phyloP scores from a whole-genome alignment of 75 land plant species.

The Pinus albicaulis region DNA sequence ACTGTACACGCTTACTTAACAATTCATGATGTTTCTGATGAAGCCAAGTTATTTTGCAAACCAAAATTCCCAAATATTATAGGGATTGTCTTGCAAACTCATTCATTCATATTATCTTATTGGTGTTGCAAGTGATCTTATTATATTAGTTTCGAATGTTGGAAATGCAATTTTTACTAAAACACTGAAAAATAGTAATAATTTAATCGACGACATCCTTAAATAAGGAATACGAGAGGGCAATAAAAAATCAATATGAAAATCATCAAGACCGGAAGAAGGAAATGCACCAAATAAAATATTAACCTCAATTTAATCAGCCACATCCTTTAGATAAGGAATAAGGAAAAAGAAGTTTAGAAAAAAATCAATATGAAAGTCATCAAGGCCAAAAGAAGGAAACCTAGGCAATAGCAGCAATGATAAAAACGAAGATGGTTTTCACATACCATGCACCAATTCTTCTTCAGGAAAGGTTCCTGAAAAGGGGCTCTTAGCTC shows the following conservation, averaged over 20 bases:
- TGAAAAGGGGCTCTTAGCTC: slow-evolving; percentile 2
- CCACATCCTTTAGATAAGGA: neutral
- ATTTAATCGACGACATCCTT: neutral
- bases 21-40: too few species aligned
- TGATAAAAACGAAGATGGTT: slow-evolving; percentile 2
- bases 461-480: neutral
- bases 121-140: too few species aligned
- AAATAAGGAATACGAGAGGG: neutral
- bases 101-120: too few species aligned
- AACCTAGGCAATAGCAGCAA: neutral
- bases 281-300: too few species aligned
- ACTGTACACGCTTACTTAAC: too few species aligned
- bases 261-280: neutral
- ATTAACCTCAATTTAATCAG: neutral
- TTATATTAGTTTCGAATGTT: too few species aligned
- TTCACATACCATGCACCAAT: neutral
- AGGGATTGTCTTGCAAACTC: too few species aligned
- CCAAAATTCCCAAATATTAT: too few species aligned
- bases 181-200: too few species aligned
- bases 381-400: neutral
- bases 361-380: neutral
- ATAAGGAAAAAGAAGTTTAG: neutral
- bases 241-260: neutral
- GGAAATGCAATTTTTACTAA: too few species aligned
- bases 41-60: too few species aligned